phyloP scores from a whole-genome alignment of 805 yeast genomes.

The Wickerhamomyces sydowiorum region DNA sequence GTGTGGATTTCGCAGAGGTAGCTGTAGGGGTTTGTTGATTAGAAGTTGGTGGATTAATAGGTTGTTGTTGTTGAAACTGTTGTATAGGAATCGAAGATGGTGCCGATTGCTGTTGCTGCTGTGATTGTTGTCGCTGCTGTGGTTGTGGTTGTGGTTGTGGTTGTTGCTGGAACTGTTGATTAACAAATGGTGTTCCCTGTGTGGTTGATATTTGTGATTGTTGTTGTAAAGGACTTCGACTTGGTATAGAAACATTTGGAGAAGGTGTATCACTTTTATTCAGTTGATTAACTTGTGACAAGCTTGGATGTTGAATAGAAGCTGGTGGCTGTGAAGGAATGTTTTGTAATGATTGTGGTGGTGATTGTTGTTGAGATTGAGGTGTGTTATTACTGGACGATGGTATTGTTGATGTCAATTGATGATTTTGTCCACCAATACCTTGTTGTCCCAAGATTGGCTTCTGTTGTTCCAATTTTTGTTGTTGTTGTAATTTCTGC shows the following conservation, averaged over 20 bases:
- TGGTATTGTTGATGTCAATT: not conserved
- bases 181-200: not conserved
- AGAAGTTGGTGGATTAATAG: not conserved
- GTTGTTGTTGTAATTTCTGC: too few relatives aligned
- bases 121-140: not conserved
- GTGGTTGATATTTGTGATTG: not conserved
- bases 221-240: not conserved
- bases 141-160: not conserved
- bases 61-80: not conserved
- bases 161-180: not conserved
- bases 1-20: not conserved
- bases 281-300: not conserved
- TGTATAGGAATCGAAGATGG: not conserved
- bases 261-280: not conserved
- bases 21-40: not conserved
- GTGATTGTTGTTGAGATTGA: not conserved
- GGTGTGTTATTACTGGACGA: not conserved
- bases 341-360: not conserved
- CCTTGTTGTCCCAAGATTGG: slow-evolving; percentile 3
- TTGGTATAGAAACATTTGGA: not conserved
- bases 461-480: slow-evolving; percentile 22
- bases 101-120: not conserved
- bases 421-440: slow-evolving; percentile 9
- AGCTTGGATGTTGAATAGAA: not conserved
- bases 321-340: not conserved